These are phyloP conservation scores for Tuber magnatum DNA, from an alignment of 495 filamentous ascomycete species.

Conservation along the genomic window DNA sequence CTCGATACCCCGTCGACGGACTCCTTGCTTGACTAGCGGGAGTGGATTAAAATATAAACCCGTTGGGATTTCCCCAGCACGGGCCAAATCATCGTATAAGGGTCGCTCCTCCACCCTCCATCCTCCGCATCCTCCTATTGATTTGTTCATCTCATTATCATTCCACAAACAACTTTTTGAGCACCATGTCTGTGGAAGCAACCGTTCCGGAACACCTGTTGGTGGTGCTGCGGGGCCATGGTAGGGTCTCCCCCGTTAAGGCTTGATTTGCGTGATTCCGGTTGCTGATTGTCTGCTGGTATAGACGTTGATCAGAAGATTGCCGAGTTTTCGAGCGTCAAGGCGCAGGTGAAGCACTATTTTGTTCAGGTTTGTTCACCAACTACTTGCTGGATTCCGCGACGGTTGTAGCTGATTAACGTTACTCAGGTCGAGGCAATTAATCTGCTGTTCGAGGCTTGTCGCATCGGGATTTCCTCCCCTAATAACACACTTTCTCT, in stretches of 20 bases:
- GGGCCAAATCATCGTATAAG: background rate
- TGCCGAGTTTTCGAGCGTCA: conserved; percentile 38
- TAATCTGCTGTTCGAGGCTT: conserved; percentile 37
- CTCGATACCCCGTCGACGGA: background rate
- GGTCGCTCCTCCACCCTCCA: background rate
- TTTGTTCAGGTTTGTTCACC: conserved; percentile 32
- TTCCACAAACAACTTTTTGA: background rate
- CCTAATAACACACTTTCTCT: conserved; percentile 37
- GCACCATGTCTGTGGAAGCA: conserved; percentile 38
- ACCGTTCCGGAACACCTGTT: conserved; percentile 38
- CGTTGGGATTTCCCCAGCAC: background rate
- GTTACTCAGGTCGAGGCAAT: conserved; percentile 36
- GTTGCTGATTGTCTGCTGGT: background rate
- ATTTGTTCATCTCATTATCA: background rate
- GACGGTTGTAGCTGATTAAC: conserved; percentile 1
- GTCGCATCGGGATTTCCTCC: conserved; percentile 34
- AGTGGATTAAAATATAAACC: background rate
- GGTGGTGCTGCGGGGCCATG: conserved; percentile 35
- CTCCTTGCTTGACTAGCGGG: background rate
- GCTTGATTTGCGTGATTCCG: background rate
- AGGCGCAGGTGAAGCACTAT: conserved; percentile 39
- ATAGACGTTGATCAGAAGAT: conserved; percentile 40
- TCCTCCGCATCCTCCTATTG: background rate
- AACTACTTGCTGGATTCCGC: background rate
- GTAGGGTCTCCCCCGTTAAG: conserved; percentile 16